Conservation (phyloP, 2,329 filamentous ascomycete genomes). For the Pseudopyrenochaeta lycopersici region DNA sequence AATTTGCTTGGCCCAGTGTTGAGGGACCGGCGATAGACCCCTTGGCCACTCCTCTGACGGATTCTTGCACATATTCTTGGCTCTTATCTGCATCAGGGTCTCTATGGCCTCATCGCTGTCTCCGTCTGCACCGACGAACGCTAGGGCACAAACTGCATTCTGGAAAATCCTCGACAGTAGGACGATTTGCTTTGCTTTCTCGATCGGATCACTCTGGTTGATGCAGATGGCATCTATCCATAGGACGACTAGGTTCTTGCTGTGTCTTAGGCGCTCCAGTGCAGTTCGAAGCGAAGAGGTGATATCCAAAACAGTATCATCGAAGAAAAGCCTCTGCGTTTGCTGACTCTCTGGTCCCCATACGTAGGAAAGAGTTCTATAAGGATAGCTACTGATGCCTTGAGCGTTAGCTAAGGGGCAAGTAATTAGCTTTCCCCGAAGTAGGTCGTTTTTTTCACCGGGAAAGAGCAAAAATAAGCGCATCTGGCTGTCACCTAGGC, state of each 20-base stretch:
- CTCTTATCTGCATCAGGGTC: background rate
- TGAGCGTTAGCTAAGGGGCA: background rate
- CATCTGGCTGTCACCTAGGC: background rate
- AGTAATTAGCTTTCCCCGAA: background rate
- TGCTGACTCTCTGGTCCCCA: background rate
- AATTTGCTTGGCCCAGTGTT: background rate
- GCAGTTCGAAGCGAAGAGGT: background rate
- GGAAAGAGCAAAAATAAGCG: background rate
- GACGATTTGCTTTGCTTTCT: background rate
- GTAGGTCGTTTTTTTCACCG: background rate
- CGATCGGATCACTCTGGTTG: background rate
- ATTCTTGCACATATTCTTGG: background rate
- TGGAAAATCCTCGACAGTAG: background rate
- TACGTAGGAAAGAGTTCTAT: background rate
- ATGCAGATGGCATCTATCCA: background rate
- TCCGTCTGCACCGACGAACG: background rate
- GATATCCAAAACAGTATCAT: background rate
- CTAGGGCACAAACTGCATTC: background rate
- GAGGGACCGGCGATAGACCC: background rate
- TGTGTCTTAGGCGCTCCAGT: background rate
- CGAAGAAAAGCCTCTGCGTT: background rate
- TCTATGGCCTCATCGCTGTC: background rate
- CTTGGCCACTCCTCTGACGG: background rate
- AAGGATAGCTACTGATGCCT: too few species aligned
- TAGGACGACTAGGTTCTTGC: background rate